These are phyloP conservation scores for Aspergillus heteromorphus DNA, from an alignment of 495 filamentous ascomycete genomes.

Conservation along the genomic window DNA sequence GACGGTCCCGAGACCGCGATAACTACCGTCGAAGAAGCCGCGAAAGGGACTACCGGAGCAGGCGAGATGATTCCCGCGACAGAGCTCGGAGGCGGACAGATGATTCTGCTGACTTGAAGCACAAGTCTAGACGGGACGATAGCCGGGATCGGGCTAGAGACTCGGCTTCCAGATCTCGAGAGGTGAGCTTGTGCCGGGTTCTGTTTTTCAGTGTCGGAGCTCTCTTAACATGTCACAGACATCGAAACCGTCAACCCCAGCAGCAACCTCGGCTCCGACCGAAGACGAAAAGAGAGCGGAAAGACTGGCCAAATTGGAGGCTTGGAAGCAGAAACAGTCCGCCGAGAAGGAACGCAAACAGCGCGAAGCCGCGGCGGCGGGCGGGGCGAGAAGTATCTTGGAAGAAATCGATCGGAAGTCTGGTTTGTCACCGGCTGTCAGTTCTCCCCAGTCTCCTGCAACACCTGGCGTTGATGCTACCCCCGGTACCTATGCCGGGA, in stretches of 20 bases:
- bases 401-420: constrained; percentile 73
- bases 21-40: constrained; percentile 58
- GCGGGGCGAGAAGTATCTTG: constrained; percentile 60
- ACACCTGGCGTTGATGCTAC: constrained; percentile 33
- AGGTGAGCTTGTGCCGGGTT: constrained; percentile 41
- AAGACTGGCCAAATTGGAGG: constrained; percentile 75
- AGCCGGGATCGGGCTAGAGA: constrained; percentile 50
- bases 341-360: constrained; percentile 75
- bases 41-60: constrained; percentile 67
- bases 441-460: constrained; percentile 56
- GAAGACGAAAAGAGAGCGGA: constrained; percentile 84
- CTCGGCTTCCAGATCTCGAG: constrained; percentile 41
- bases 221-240: constrained; percentile 20
- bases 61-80: constrained; percentile 78
- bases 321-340: constrained; percentile 85
- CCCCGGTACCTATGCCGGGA: constrained; percentile 61
- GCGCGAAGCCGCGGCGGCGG: constrained; percentile 56
- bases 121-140: constrained; percentile 64
- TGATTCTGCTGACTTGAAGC: constrained; percentile 69
- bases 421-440: constrained; percentile 45
- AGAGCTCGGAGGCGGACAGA: constrained; percentile 63
- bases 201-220: background rate
- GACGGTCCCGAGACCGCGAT: constrained; percentile 55
- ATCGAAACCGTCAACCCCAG: constrained; percentile 44
- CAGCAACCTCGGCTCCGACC: constrained; percentile 50